Evolutionary conservation across 2,329 filamentous ascomycete genomes (phyloP), one percentile per base, ranked within the genome.

Genomic region (Byssothecium circinans): DNA sequence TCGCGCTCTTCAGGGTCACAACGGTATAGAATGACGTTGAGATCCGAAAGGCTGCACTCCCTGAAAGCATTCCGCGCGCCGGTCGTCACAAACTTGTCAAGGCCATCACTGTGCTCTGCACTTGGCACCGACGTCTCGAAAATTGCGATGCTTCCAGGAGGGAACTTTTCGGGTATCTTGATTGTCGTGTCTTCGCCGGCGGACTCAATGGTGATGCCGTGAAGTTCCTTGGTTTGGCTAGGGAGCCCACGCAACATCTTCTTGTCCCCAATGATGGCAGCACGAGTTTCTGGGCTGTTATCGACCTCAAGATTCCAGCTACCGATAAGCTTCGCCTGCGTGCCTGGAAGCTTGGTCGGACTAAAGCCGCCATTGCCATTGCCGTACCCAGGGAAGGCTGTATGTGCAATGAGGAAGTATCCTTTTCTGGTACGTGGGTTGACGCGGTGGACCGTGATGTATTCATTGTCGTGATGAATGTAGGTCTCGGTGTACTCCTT

Each of bases 111-210:
- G 68, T 95, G 88, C 65, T 96, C 90, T 2, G 88, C 88, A 19
- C 84, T 84, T 3, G 91, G 91, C 22, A 97, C 94, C 86, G 88
- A 97, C 0, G 94, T 99, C 74, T 97, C 91, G 58, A 96, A 95
- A 2, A 99, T 77, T 2, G 91, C 91, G 57, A 99, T 95, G 56
- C 91, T 96, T 49, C 94, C 94, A 12, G 95, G 91, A 3, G 91
- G 89, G 67, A 99, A 96, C 52, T 85, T 83, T 38, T 91, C 85
- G 2, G 88, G 85, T 14, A 96, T 84, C 0, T 83, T 85, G 54
- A 99, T 90, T 46, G 85, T 81, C 1, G 91, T 92, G 59, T 90
- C 85, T 37, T 87, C 82, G 4, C 81, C 85, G 42, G 84, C 80
- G n/a, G 80, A 76, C 54, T 92, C 86, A 62, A 95, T 80, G 20